These are phyloP conservation scores for Arxiozyma slooffiae DNA, from an alignment of 1,139 yeast genomes.

Conservation along the genomic window DNA sequence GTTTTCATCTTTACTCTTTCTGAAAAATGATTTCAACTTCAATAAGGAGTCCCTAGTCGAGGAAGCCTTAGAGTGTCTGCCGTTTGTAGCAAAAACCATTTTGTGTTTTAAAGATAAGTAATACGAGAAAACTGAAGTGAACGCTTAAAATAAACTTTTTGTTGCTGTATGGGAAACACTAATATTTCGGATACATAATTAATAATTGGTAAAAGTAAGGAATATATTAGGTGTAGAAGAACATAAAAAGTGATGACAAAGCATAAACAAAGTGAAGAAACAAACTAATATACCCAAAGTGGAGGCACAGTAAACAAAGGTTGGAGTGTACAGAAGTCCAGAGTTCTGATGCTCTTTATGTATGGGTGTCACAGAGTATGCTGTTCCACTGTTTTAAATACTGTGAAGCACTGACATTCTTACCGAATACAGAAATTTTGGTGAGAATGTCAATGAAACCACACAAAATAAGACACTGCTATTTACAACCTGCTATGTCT, in stretches of 20 bases:
- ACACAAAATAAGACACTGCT: too few species aligned
- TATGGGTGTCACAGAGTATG: background rate
- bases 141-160: background rate
- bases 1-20: too few species aligned
- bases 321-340: background rate
- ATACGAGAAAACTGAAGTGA: background rate
- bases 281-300: background rate
- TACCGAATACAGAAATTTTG: too few species aligned
- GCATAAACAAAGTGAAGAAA: background rate
- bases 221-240: too few species aligned
- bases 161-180: background rate
- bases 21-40: background rate
- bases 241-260: too few species aligned
- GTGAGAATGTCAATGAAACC: too few species aligned
- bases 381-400: too few species aligned
- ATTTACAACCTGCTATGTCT: too few species aligned
- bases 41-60: background rate
- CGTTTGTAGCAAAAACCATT: background rate
- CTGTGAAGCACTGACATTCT: too few species aligned
- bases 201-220: background rate
- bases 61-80: background rate
- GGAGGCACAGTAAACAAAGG: background rate
- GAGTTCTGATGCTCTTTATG: too few species aligned
- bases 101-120: background rate
- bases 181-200: background rate